A percentile compares a stretch with the other conserved stretches of the same genome.
Conservation (phyloP, 495 filamentous ascomycete species). For the Pseudomonodictys pantanalensis region DNA sequence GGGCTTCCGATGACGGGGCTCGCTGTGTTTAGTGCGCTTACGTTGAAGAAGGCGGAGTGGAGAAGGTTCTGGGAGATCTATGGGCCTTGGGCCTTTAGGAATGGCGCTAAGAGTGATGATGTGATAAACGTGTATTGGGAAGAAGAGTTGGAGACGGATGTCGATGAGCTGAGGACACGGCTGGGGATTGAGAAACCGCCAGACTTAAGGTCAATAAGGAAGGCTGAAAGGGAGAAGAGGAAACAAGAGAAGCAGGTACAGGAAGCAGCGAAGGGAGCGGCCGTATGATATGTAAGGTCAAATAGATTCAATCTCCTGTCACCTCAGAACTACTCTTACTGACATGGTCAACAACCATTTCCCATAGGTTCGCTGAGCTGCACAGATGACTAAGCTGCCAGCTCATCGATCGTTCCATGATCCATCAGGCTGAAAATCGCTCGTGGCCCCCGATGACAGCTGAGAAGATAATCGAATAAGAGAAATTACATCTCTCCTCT, state of each 20-base stretch:
- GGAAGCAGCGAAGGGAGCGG: not conserved
- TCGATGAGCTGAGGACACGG: conserved; percentile 67
- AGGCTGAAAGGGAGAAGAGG: conserved; percentile 62
- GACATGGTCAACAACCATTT: too few species aligned
- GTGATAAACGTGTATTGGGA: conserved; percentile 99
- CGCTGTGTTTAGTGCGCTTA: conserved; percentile 64
- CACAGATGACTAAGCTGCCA: too few species aligned
- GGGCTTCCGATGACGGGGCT: conserved; percentile 92
- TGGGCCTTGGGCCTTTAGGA: conserved; percentile 85
- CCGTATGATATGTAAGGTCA: not conserved
- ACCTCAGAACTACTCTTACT: too few species aligned
- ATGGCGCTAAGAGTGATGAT: conserved; percentile 72
- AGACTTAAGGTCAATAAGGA: conserved; percentile 79
- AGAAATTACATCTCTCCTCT: too few species aligned
- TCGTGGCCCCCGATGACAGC: too few species aligned
- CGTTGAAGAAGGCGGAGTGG: conserved; percentile 74
- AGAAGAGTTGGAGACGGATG: conserved; percentile 84
- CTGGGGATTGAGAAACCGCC: conserved; percentile 84
- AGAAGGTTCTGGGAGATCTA: conserved; percentile 70
- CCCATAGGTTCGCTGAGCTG: too few species aligned
- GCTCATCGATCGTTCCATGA: too few species aligned
- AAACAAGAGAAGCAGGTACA: conserved; percentile 45
- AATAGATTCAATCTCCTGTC: too few species aligned
- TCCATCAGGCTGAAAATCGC: too few species aligned
- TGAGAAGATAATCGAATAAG: too few species aligned